These are phyloP conservation scores for Magnolia sinica DNA, from an alignment of 164 flowering plant genomes.

Conservation along the genomic window DNA sequence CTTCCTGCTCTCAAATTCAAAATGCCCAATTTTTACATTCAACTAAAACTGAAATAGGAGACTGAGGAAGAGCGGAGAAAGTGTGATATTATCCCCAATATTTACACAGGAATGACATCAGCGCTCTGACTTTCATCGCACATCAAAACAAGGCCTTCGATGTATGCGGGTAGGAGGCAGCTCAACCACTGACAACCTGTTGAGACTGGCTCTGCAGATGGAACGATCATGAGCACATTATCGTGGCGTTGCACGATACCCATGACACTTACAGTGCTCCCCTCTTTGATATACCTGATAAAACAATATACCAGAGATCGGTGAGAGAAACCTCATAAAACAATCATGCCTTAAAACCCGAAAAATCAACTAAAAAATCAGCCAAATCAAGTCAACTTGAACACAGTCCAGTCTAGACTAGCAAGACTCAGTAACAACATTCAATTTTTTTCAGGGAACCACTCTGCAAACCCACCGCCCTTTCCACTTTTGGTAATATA, in stretches of 20 bases:
- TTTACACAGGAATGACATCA: constrained; percentile 82
- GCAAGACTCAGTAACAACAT: no score
- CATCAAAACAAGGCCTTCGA: constrained; percentile 72
- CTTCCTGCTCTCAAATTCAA: constrained; percentile 24
- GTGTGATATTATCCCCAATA: neutral
- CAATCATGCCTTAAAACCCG: neutral
- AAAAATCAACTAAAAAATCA: neutral
- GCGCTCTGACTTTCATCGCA: constrained; percentile 71
- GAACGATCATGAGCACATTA: constrained; percentile 83
- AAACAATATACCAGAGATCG: neutral
- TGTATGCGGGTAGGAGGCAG: constrained; percentile 73
- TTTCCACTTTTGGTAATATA: neutral
- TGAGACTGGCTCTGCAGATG: constrained; percentile 68
- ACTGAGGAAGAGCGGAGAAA: constrained; percentile 1
- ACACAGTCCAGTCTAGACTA: no score
- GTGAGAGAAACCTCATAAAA: neutral
- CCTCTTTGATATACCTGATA: constrained; percentile 86
- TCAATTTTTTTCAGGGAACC: no score
- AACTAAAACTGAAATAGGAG: constrained; percentile 8
- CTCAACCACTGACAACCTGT: constrained; percentile 79
- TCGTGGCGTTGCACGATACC: constrained; percentile 84
- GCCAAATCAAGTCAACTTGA: no score
- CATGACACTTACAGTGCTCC: constrained; percentile 93
- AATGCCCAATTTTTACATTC: constrained; percentile 26
- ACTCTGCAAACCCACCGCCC: neutral